Evolutionary conservation across 352 stramenopile genomes (phyloP).

Genomic region (Pythium guiyangense): DNA sequence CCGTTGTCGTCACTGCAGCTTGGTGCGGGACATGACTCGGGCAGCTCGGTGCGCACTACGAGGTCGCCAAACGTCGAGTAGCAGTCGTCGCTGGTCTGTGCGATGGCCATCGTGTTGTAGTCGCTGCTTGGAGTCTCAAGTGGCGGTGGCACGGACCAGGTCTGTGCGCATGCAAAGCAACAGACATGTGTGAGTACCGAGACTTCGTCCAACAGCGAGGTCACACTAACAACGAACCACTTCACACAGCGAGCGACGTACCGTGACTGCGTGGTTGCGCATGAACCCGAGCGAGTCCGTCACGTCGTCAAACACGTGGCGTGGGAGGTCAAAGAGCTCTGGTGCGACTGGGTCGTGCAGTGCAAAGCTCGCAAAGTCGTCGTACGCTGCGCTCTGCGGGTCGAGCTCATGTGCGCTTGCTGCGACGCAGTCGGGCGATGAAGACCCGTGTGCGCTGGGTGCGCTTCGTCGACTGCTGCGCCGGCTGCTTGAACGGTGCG

Average conservation of each 20-base stretch:
- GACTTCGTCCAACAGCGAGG: background rate
- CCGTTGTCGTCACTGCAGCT: background rate
- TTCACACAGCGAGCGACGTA: background rate
- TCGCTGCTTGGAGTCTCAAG: slow-evolving; percentile 4
- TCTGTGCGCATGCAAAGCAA: background rate
- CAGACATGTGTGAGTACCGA: background rate
- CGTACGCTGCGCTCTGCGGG: slow-evolving; percentile 3
- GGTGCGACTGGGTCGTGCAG: slow-evolving; percentile 8
- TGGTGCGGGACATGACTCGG: background rate
- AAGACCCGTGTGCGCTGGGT: slow-evolving; percentile 10
- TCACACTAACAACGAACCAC: background rate
- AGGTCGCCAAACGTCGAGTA: slow-evolving; percentile 8
- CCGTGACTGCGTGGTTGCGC: slow-evolving; percentile 2
- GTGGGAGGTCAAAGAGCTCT: slow-evolving; percentile 13
- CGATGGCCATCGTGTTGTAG: background rate
- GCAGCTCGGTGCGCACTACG: slow-evolving; percentile 1
- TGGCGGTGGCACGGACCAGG: background rate
- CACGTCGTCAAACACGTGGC: slow-evolving; percentile 14
- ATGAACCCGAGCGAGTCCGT: slow-evolving; percentile 12
- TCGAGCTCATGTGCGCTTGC: slow-evolving; percentile 2
- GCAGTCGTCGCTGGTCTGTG: background rate
- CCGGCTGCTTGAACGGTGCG: background rate
- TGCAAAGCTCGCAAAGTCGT: slow-evolving; percentile 14
- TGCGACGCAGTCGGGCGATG: slow-evolving; percentile 14
- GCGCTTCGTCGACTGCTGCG: slow-evolving; percentile 5